Conservation (phyloP, 352 stramenopile species). For the Phytophthora aleatoria region DNA sequence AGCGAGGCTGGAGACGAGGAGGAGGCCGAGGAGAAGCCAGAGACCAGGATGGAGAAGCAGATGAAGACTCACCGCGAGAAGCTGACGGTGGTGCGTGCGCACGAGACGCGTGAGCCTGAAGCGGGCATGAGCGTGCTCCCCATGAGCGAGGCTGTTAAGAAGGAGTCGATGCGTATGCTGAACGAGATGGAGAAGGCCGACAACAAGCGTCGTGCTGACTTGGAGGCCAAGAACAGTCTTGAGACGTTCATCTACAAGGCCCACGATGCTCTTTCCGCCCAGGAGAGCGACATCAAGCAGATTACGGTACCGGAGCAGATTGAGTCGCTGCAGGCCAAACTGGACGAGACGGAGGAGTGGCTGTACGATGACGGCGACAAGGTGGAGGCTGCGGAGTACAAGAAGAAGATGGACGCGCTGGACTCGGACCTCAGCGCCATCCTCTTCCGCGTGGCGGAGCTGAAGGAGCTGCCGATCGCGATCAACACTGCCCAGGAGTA, state of each 20-base stretch:
- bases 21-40: conserved; percentile 41
- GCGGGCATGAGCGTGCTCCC: conserved; percentile 58
- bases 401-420: conserved; percentile 84
- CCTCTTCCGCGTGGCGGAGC: conserved; percentile 90
- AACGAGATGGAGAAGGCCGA: conserved; percentile 75
- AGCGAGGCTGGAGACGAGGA: conserved; percentile 48
- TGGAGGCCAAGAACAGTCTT: conserved; percentile 91
- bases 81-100: conserved; percentile 61
- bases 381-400: conserved; percentile 84
- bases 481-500: conserved; percentile 74
- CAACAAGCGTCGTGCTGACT: conserved; percentile 64
- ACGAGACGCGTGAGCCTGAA: conserved; percentile 40
- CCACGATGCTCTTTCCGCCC: conserved; percentile 81
- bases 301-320: conserved; percentile 88
- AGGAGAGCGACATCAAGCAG: conserved; percentile 80
- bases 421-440: conserved; percentile 85
- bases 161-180: conserved; percentile 69
- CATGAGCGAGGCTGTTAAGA: conserved; percentile 68
- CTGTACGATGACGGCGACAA: conserved; percentile 93
- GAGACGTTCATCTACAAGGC: conserved; percentile 95
- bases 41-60: conserved; percentile 83
- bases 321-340: conserved; percentile 69
- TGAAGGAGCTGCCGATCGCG: conserved; percentile 83
- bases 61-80: conserved; percentile 86
- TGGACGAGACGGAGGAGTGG: conserved; percentile 92